Evolutionary conservation across 2,329 filamentous ascomycete genomes (phyloP).

Genomic region (Apiospora aurea): DNA sequence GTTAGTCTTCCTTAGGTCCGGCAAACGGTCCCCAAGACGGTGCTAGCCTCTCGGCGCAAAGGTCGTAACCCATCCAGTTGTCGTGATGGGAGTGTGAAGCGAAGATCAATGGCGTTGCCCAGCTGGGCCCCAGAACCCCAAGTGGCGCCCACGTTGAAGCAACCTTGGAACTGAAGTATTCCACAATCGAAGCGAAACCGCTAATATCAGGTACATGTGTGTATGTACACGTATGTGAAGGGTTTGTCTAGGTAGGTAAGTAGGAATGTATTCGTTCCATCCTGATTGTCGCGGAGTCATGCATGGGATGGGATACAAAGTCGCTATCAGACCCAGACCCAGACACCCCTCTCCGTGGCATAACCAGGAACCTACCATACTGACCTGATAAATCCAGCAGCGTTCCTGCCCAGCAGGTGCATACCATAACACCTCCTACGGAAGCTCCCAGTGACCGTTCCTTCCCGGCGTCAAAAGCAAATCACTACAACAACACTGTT

Average conservation of each 20-base stretch:
- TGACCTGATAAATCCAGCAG: background rate
- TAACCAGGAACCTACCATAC: background rate
- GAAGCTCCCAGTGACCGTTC: background rate
- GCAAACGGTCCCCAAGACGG: background rate
- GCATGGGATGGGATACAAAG: background rate
- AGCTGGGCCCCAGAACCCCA: background rate
- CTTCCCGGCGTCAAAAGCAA: background rate
- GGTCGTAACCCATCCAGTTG: background rate
- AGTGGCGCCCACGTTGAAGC: background rate
- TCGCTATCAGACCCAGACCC: background rate
- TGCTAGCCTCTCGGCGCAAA: background rate
- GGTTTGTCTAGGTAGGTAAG: background rate
- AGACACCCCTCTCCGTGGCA: background rate
- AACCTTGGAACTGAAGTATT: background rate
- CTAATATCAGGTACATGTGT: background rate
- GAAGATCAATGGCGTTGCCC: slow-evolving; percentile 2
- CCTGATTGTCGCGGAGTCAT: slow-evolving; percentile 3
- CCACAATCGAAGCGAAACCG: background rate
- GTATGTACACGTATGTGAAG: background rate
- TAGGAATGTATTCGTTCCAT: background rate
- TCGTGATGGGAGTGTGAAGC: background rate
- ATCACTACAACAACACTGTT: background rate
- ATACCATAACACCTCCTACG: background rate
- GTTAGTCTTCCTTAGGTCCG: slow-evolving; percentile 11
- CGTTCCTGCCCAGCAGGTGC: background rate